Evolutionary conservation across 129 eudicot species (phyloP).

Genomic region (Flaveria linearis): DNA sequence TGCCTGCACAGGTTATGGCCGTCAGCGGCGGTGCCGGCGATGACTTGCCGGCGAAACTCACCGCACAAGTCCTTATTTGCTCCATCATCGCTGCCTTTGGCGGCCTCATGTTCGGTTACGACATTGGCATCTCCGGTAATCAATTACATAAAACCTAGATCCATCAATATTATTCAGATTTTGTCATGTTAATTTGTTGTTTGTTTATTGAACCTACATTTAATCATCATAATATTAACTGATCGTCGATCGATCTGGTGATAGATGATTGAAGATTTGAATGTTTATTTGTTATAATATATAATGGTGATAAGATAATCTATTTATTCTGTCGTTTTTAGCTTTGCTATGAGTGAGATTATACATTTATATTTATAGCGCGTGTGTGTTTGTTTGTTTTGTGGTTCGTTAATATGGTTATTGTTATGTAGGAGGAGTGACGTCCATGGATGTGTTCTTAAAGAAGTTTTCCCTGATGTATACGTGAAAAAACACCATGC

Average conservation of each 20-base stretch:
- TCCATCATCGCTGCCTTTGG: constrained; percentile 67
- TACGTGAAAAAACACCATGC: constrained; percentile 48
- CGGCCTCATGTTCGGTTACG: constrained; percentile 73
- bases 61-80: constrained; percentile 49
- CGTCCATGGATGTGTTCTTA: constrained; percentile 69
- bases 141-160: not conserved
- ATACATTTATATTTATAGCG: no score
- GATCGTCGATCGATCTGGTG: not conserved
- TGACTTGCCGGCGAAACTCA: constrained; percentile 55
- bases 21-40: constrained; percentile 31
- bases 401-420: not conserved
- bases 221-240: not conserved
- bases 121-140: constrained; percentile 58
- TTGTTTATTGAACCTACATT: no score
- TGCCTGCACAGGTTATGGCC: constrained; percentile 47
- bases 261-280: no score
- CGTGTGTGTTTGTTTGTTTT: no score
- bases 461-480: constrained; percentile 52
- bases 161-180: not conserved
- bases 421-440: constrained; percentile 56
- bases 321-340: no score
- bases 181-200: no score
- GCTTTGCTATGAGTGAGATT: no score
- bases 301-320: not conserved
- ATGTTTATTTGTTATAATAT: no score